These are phyloP conservation scores for Phytopythium helicoides DNA, from an alignment of 352 stramenopile species.

Conservation along the genomic window DNA sequence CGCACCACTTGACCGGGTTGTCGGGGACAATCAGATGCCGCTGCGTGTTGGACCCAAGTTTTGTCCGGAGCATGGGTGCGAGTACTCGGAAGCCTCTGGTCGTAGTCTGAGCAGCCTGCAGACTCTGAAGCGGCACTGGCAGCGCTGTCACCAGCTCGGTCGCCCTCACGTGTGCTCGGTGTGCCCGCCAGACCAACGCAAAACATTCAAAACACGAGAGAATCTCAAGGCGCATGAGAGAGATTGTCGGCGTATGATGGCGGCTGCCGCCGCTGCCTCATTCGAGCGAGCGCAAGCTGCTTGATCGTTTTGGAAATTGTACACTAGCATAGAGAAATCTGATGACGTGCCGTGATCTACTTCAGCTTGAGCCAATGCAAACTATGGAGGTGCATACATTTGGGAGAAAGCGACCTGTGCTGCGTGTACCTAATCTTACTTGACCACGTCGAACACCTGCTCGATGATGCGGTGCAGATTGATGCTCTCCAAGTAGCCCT, in stretches of 20 bases:
- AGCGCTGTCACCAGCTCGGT: conserved; percentile 50
- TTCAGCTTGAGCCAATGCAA: too few relatives aligned
- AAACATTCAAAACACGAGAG: conserved; percentile 69
- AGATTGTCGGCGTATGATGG: conserved; percentile 36
- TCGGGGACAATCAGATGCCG: conserved; percentile 29
- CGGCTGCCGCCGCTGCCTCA: conserved; percentile 2
- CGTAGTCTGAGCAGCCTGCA: conserved; percentile 63
- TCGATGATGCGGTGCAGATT: conserved; percentile 86
- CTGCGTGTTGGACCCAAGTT: conserved; percentile 59
- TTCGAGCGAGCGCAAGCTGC: conserved; percentile 5
- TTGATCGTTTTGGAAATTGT: background rate
- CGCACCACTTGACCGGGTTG: conserved; percentile 23
- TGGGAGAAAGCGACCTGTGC: conserved; percentile 12
- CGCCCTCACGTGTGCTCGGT: conserved; percentile 49
- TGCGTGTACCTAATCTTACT: conserved; percentile 37
- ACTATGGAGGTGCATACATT: conserved; percentile 3
- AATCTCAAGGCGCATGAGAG: conserved; percentile 73
- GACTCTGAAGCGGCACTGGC: conserved; percentile 74
- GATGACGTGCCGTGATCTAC: background rate
- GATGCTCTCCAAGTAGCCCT: conserved; percentile 86
- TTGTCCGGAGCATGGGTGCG: conserved; percentile 51
- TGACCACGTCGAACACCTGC: conserved; percentile 80
- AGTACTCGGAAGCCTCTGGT: conserved; percentile 40
- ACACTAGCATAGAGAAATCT: conserved; percentile 2
- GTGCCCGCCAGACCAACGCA: conserved; percentile 35